phyloP scores from a whole-genome alignment of 2,329 filamentous ascomycete species.

The Sporothrix protearum region DNA sequence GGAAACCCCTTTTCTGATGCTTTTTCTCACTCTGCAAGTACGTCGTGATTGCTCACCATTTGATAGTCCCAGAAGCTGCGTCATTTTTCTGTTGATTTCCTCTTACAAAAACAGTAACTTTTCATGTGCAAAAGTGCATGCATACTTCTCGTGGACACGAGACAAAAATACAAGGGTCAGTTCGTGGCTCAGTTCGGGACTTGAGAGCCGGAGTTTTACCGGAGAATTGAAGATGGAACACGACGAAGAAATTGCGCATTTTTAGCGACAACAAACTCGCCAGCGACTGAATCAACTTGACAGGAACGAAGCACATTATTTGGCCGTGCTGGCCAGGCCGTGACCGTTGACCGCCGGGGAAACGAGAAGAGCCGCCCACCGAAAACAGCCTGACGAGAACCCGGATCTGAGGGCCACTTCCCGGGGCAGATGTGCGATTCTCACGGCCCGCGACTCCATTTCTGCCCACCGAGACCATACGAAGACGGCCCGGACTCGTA shows the following conservation, averaged over 20 bases:
- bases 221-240: background rate
- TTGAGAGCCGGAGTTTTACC: constrained; percentile 6
- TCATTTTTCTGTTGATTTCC: background rate
- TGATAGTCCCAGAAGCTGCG: background rate
- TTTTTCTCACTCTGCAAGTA: background rate
- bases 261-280: background rate
- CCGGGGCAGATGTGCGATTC: constrained; percentile 19
- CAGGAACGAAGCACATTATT: background rate
- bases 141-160: background rate
- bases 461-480: background rate
- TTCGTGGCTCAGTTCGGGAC: background rate
- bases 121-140: background rate
- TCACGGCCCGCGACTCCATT: background rate
- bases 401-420: constrained; percentile 32
- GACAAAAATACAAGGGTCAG: background rate
- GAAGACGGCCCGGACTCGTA: background rate
- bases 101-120: background rate
- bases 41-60: background rate
- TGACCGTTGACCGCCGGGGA: background rate
- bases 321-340: constrained; percentile 5
- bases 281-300: background rate
- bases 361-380: background rate
- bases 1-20: background rate
- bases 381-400: background rate
- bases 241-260: background rate